Conservation (phyloP, 345 rosid genomes). For the Populus pruinosa region DNA sequence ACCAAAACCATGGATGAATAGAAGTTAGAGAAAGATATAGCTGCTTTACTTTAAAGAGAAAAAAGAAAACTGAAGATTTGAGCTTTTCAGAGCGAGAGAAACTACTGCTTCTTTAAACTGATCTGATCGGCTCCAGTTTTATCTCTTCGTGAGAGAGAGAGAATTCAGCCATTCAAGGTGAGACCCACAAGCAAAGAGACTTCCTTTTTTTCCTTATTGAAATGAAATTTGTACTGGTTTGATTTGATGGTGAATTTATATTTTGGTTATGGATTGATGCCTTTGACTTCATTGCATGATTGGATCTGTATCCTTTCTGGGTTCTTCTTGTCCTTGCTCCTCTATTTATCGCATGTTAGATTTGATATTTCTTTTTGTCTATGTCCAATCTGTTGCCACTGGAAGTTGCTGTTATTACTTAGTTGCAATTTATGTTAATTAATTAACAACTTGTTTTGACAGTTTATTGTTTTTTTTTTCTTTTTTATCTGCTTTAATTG, state of each 20-base stretch:
- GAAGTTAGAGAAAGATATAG: slow-evolving; percentile 1
- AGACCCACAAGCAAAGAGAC: not conserved
- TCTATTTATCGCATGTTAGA: not conserved
- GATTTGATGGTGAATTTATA: not conserved
- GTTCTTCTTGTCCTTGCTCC: not conserved
- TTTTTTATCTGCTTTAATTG: not conserved
- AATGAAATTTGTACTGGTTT: not conserved
- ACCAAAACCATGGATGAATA: not conserved
- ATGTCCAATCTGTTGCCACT: not conserved
- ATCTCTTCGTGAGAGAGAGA: not conserved
- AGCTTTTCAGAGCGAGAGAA: not conserved
- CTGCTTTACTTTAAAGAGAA: not conserved
- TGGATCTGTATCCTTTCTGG: not conserved
- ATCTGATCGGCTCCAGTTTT: not conserved
- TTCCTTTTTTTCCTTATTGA: not conserved
- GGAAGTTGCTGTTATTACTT: not conserved
- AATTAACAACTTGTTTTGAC: not conserved
- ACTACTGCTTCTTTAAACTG: not conserved
- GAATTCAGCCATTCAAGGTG: not conserved
- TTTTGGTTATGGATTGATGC: not conserved
- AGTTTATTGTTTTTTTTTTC: not conserved
- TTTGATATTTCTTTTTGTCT: not conserved
- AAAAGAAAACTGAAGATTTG: not conserved
- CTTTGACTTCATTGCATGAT: not conserved
- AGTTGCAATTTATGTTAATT: not conserved